phyloP scores from a whole-genome alignment of 176 grass and related monocot genomes.

The Rhynchospora tenuis region DNA sequence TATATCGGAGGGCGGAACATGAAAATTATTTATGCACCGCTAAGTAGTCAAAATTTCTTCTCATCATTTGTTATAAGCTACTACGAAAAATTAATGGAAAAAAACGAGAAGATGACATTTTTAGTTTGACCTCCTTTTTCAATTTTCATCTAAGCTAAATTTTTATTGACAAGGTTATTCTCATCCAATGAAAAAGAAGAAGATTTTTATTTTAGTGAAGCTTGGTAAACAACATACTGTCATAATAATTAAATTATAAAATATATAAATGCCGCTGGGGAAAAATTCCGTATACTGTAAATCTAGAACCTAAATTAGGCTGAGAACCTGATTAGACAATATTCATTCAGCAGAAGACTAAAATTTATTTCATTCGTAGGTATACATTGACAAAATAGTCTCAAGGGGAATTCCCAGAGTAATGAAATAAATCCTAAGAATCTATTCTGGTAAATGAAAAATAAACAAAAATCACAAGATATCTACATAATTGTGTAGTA shows the following conservation, averaged over 20 bases:
- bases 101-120: background rate
- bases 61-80: background rate
- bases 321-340: background rate
- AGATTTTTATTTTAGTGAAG: background rate
- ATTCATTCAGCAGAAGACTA: background rate
- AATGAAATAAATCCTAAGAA: background rate
- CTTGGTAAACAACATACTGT: background rate
- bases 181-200: too few relatives aligned
- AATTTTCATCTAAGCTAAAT: background rate
- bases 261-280: background rate
- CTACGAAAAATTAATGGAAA: background rate
- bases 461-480: constrained; percentile 9
- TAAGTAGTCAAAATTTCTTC: background rate
- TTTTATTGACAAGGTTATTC: too few relatives aligned
- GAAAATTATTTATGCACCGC: background rate
- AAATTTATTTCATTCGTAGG: background rate
- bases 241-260: background rate
- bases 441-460: background rate
- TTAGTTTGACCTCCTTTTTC: background rate
- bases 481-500: background rate
- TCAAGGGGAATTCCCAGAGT: background rate
- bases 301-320: background rate
- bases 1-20: background rate
- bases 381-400: background rate
- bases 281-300: background rate